These are phyloP conservation scores for Colletotrichum nymphaeae DNA, from an alignment of 2,329 filamentous ascomycete genomes.

Conservation along the genomic window DNA sequence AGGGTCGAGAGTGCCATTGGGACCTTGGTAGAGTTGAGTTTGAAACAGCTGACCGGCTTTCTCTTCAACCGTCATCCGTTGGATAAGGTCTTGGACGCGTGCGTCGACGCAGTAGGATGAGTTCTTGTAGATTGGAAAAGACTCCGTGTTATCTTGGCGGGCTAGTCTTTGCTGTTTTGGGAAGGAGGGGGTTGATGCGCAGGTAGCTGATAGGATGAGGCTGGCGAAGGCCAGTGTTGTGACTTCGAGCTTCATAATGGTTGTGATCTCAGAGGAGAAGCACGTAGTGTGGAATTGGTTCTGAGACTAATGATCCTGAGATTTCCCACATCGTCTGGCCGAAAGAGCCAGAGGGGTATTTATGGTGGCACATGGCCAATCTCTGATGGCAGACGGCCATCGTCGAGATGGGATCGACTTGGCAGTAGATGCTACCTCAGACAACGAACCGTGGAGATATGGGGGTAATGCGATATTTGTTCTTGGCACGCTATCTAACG, in stretches of 20 bases:
- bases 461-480: not conserved
- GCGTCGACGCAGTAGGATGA: slow-evolving; percentile 54
- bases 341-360: not conserved
- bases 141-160: not conserved
- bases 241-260: slow-evolving; percentile 16
- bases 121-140: slow-evolving; percentile 41
- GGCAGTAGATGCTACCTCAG: not conserved
- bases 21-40: slow-evolving; percentile 42
- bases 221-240: slow-evolving; percentile 4
- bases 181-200: not conserved
- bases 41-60: slow-evolving; percentile 62
- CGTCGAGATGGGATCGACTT: not conserved
- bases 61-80: slow-evolving; percentile 59
- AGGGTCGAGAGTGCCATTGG: slow-evolving; percentile 38
- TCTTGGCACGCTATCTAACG: slow-evolving; percentile 22
- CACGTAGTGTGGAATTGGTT: too few species aligned
- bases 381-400: not conserved
- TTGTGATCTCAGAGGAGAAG: too few species aligned
- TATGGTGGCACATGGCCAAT: not conserved
- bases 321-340: not conserved
- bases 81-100: slow-evolving; percentile 57
- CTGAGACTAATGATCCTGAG: rapidly evolving
- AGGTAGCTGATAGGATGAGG: not conserved
- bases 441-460: not conserved
- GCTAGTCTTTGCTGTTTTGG: not conserved